Conservation (phyloP, 2,329 filamentous ascomycete species). For the Trichophyton rubrum region DNA sequence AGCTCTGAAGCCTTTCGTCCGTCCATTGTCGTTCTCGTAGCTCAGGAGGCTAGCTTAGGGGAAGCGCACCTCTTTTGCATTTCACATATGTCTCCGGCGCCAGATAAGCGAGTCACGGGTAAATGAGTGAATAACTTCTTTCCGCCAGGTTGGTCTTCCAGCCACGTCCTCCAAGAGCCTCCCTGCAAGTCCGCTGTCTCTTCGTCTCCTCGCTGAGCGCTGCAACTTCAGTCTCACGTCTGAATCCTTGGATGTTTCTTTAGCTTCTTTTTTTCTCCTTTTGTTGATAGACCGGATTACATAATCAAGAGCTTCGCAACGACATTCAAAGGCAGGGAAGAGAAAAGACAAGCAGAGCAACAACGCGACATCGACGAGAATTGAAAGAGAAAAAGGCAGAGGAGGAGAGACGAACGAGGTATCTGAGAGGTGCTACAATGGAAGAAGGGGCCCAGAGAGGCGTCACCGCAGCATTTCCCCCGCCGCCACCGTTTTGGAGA, state of each 20-base stretch:
- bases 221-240: no score
- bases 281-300: not conserved
- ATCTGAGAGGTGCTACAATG: not conserved
- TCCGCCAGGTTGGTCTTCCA: not conserved
- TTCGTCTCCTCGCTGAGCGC: not conserved
- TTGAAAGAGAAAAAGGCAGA: not conserved
- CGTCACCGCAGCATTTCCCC: constrained; percentile 59
- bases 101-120: not conserved
- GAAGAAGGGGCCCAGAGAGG: constrained; percentile 39
- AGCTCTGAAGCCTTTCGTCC: not conserved
- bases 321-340: no score
- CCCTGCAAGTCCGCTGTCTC: not conserved
- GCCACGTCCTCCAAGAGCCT: not conserved
- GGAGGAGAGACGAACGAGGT: not conserved
- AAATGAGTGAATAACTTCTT: not conserved
- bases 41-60: no score
- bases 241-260: no score
- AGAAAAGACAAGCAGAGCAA: no score
- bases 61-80: not conserved
- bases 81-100: not conserved
- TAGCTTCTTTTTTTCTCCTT: not conserved
- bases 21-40: not conserved
- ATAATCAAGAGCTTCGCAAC: not conserved
- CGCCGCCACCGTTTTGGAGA: constrained; percentile 81
- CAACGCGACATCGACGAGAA: not conserved